Evolutionary conservation across 2,329 filamentous ascomycete genomes (phyloP), one percentile per base, ranked within the genome.

Genomic region (Mycosphaerella arachidis): DNA sequence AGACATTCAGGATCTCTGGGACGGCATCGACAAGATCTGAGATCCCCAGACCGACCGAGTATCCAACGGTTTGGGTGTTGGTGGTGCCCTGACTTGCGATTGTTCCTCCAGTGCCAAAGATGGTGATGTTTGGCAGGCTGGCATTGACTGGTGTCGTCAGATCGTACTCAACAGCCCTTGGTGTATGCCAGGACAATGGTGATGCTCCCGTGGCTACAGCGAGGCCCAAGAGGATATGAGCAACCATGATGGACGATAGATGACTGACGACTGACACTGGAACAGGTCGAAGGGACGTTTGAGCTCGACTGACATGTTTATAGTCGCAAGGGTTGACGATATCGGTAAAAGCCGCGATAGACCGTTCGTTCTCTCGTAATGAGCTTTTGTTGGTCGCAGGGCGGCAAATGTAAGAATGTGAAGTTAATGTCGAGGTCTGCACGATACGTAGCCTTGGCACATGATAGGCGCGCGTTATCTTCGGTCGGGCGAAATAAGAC

Each of bases 41-140:
- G 7, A 84, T 78, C 4, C 80, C 79, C 7, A 84, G 72, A 64
- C 75, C 67, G 72, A 84, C 53, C 71, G 79, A 71, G 68, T 87
- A 88, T 59, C 81, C 80, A 1, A 77, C 84, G 27, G 76, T 88
- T 62, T 82, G 78, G 18, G 76, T 78, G 27, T 77, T 77, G 40
- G 75, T 78, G n/a, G 69, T 71, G 0, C 78, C 80, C 60, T 78
- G 77, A 1, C 81, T 82, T 13, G 84, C 84, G 52, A 86, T 86
- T 9, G 84, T 86, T 37, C 84, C 84, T 16, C 83, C 83, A 6
- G 80, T 84, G 6, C 79, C 79, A 63, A 82, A 83, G 62, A 85
- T 82, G 60, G 81, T 84, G 55, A 85, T 74, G 66, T 84, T 84
- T 9, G 81, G 82, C 0, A 84, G 75, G 35, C 73, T 77, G n/a